A percentile compares a stretch with the other conserved stretches of the same genome.
Evolutionary conservation across 1,284 basidiomycete species (phyloP).

Genomic region (Papiliotrema flavescens): DNA sequence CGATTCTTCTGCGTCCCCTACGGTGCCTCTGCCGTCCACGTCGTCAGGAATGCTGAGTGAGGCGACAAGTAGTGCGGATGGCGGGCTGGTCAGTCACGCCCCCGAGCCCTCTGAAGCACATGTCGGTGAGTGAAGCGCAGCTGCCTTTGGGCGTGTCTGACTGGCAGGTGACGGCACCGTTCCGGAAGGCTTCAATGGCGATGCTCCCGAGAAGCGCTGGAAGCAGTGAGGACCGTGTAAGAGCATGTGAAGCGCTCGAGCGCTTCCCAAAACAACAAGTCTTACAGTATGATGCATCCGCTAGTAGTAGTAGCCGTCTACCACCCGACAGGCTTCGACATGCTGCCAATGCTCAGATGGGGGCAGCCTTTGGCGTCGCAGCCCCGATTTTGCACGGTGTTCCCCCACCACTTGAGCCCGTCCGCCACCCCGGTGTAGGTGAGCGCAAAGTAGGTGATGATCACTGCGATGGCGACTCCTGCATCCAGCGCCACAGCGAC

Average conservation of each 20-base stretch:
- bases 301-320: not conserved
- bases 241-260: too few relatives aligned
- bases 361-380: not conserved
- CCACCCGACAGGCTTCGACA: not conserved
- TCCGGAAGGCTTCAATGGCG: not conserved
- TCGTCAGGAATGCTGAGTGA: not conserved
- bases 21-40: not conserved
- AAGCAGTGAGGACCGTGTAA: too few relatives aligned
- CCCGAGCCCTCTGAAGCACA: not conserved
- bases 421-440: not conserved
- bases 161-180: not conserved
- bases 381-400: not conserved
- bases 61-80: not conserved
- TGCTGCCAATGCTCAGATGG: not conserved
- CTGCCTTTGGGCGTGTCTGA: not conserved
- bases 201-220: not conserved
- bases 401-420: not conserved
- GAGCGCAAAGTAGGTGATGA: not conserved
- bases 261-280: too few relatives aligned
- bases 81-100: not conserved
- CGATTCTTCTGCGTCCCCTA: not conserved
- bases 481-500: not conserved
- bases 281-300: too few relatives aligned
- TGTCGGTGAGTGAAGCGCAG: not conserved
- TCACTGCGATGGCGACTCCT: not conserved